Conservation (phyloP, 2,329 filamentous ascomycete genomes). For the Metarhizium anisopliae region DNA sequence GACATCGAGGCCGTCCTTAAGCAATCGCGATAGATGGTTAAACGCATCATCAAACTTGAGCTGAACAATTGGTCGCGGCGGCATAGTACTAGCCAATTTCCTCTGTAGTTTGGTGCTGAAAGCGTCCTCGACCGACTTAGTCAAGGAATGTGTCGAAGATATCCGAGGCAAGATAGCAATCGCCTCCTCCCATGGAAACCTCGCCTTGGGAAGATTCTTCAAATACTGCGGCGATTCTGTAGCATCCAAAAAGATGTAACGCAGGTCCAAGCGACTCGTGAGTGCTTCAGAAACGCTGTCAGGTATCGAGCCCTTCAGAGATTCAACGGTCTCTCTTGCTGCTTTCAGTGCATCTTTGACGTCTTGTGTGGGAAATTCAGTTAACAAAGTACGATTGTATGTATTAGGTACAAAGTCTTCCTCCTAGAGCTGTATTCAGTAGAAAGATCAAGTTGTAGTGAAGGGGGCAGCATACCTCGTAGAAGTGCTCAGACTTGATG, state of each 20-base stretch:
- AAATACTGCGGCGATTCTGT: constrained; percentile 39
- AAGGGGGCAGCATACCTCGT: constrained; percentile 53
- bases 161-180: constrained; percentile 44
- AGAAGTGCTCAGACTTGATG: constrained; percentile 78
- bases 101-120: constrained; percentile 89
- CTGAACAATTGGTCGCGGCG: constrained; percentile 80
- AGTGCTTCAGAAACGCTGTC: constrained; percentile 46
- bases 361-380: constrained; percentile 47
- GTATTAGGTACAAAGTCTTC: constrained; percentile 95
- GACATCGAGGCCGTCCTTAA: constrained; percentile 62
- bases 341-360: constrained; percentile 46
- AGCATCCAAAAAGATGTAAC: constrained; percentile 52
- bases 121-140: constrained; percentile 59
- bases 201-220: constrained; percentile 35
- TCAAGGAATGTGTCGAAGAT: constrained; percentile 51
- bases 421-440: constrained; percentile 45
- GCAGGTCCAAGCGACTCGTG: constrained; percentile 54
- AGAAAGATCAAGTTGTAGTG: neutral
- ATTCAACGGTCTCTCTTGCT: constrained; percentile 43
- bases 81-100: constrained; percentile 87
- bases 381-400: constrained; percentile 71
- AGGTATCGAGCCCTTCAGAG: constrained; percentile 26
- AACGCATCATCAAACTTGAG: constrained; percentile 65
- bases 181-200: constrained; percentile 43
- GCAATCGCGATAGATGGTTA: constrained; percentile 59